phyloP scores from a whole-genome alignment of 129 eudicot species.

The Artemisia argyi region DNA sequence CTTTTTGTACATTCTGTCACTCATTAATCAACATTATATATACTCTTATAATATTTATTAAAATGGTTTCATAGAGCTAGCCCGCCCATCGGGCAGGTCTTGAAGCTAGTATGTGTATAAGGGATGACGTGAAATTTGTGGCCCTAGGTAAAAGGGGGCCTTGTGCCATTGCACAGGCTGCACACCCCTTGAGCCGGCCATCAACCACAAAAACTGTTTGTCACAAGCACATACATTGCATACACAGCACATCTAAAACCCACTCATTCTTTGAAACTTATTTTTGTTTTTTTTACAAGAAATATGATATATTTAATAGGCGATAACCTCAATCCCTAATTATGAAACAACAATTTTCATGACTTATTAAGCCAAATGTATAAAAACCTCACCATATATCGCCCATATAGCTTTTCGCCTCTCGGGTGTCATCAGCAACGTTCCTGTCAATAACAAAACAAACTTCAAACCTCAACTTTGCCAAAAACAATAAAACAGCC shows the following conservation, averaged over 20 bases:
- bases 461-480: constrained; percentile 1
- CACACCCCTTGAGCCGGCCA: too few relatives aligned
- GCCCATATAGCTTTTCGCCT: constrained; percentile 97
- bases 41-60: too few relatives aligned
- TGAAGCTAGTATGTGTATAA: too few relatives aligned
- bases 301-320: neutral
- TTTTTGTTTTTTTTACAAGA: neutral
- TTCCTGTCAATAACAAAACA: constrained; percentile 50
- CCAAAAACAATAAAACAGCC: constrained; percentile 1
- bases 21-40: too few relatives aligned
- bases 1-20: too few relatives aligned
- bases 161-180: too few relatives aligned
- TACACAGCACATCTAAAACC: neutral
- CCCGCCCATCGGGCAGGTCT: too few relatives aligned
- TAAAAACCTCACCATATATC: constrained; percentile 66
- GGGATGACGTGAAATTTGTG: too few relatives aligned
- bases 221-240: neutral
- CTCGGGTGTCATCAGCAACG: constrained; percentile 93
- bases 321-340: neutral
- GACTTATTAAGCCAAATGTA: constrained; percentile 4
- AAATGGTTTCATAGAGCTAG: too few relatives aligned
- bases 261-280: neutral
- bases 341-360: neutral
- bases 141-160: too few relatives aligned
- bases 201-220: neutral